Percentiles rank a stretch among this genome's conserved stretches.
These are phyloP conservation scores for Pythium phragmiticola DNA, from an alignment of 352 stramenopile species.

Conservation along the genomic window DNA sequence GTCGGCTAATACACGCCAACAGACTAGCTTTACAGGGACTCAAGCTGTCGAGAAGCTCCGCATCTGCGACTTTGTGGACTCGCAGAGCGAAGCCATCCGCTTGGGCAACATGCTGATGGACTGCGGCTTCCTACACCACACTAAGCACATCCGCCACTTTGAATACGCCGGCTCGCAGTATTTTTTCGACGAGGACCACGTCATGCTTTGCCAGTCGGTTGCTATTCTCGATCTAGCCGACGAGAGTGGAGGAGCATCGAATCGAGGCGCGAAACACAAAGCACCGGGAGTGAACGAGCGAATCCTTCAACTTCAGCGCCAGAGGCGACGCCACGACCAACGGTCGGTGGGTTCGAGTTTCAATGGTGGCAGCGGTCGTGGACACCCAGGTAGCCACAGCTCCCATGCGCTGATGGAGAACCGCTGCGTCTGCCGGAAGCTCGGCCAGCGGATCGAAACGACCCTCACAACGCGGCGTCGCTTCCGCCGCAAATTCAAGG, in stretches of 20 bases:
- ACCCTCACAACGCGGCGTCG: slow-evolving; percentile 9
- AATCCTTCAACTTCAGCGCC: not conserved
- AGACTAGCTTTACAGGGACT: slow-evolving; percentile 26
- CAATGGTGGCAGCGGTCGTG: not conserved
- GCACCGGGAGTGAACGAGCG: not conserved
- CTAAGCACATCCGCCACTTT: slow-evolving; percentile 27
- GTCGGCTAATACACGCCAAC: not conserved
- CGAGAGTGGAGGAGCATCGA: not conserved
- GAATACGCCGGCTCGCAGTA: slow-evolving; percentile 23
- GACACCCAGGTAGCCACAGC: not conserved
- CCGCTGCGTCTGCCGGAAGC: slow-evolving; percentile 27
- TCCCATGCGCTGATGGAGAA: slow-evolving; percentile 5
- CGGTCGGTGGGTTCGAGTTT: not conserved
- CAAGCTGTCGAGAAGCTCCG: slow-evolving; percentile 21
- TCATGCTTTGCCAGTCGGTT: slow-evolving; percentile 26
- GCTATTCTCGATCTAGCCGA: slow-evolving; percentile 12
- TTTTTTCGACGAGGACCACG: slow-evolving; percentile 33
- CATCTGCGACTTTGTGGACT: slow-evolving; percentile 5
- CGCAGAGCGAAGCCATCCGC: slow-evolving; percentile 29
- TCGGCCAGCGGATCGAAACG: slow-evolving; percentile 31
- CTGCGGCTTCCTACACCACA: slow-evolving; percentile 37
- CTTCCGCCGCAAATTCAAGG: slow-evolving; percentile 22
- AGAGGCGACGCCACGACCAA: not conserved
- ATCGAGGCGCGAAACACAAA: not conserved
- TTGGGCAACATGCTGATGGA: slow-evolving; percentile 45